Base-by-base conservation (phyloP, 2,329 filamentous ascomycete species). In the Calonectria crousiana region DNA sequence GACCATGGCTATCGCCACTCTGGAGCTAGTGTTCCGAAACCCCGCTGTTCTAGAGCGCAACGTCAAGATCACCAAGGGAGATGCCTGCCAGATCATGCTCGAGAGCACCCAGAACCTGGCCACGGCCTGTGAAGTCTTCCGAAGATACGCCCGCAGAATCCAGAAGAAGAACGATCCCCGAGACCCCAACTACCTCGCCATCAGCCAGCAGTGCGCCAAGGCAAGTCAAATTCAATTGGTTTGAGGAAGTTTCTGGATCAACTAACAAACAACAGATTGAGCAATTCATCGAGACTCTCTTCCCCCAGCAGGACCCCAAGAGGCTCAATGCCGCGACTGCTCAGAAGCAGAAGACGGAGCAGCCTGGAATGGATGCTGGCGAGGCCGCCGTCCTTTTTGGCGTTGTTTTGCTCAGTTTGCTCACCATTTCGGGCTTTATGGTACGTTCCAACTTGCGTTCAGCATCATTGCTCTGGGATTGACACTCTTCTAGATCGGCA, bases 51-150 rank as follows among this genome's bases (percentile, higher is more conserved):
- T 98, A 83, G 86, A 96, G 83, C 92, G 90, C 77, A 97, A 98
- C 82, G 88, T 99, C 87, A 99, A 99, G 88, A 98, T 99, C 85
- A 96, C 95, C 72, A 98, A 98, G 88, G 97, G 97, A 38, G 92
- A 96, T 78, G 96, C 97, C 47, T 98, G 97, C 84, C 90, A 93
- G 78, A 88, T 98, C 80, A 98, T 99, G 97, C 90, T 93, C 75
- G 92, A 98, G 81, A 97, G 95, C 14, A 98, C 96, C 9, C 96
- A 98, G 83, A 98, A 98, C 83, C 89, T 98, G 67, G 90, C 90
- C 70, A 88, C 94, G 1, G 91, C 98, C 6, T 98, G 94, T 83
- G 93, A 95, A 8, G 91, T 95, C 16, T 98, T 98, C 89, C 91
- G 91, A 81, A 89, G 86, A 79, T 98, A 97, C 81, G 89, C 92